Percentiles rank a stretch among this genome's conserved stretches.
Evolutionary conservation across 2,329 filamentous ascomycete genomes (phyloP).

Genomic region (Aspergillus candidus): DNA sequence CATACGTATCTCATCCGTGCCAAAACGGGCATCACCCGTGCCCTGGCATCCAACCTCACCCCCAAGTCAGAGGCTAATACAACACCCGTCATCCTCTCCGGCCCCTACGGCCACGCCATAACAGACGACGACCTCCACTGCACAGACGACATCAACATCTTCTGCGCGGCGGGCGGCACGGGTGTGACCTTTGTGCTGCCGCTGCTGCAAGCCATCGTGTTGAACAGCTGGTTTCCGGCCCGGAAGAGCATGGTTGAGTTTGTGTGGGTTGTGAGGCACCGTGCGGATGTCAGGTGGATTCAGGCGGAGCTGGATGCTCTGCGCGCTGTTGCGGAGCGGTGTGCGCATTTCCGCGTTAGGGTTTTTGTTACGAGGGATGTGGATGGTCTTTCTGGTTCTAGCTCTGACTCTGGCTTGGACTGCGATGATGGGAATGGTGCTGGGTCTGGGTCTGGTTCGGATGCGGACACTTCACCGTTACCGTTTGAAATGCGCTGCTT

Average conservation of each 20-base stretch:
- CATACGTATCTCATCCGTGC: constrained; percentile 44
- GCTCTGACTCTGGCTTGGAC: too few relatives aligned
- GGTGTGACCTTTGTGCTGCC: constrained; percentile 55
- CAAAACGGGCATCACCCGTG: constrained; percentile 34
- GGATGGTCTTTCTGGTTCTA: too few relatives aligned
- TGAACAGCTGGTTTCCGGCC: constrained; percentile 11
- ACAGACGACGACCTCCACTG: constrained; percentile 35
- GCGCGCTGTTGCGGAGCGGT: constrained; percentile 31
- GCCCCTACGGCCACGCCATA: constrained; percentile 56
- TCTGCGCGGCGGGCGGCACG: constrained; percentile 53
- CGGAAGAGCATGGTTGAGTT: constrained; percentile 49
- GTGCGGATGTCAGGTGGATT: constrained; percentile 54
- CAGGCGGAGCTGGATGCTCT: constrained; percentile 50
- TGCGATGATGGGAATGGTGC: not conserved
- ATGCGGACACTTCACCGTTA: too few relatives aligned
- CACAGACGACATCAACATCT: constrained; percentile 37
- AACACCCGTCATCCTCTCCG: constrained; percentile 55
- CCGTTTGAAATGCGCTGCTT: constrained; percentile 5
- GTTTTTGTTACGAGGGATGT: constrained; percentile 56
- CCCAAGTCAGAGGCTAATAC: constrained; percentile 17
- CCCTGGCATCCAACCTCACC: constrained; percentile 21
- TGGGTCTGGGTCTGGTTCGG: not conserved
- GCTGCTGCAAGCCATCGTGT: constrained; percentile 35
- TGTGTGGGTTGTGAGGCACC: constrained; percentile 58
- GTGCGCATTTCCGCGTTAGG: constrained; percentile 44